Conservation (phyloP, 345 rosid species). For the Gossypium stocksii region DNA sequence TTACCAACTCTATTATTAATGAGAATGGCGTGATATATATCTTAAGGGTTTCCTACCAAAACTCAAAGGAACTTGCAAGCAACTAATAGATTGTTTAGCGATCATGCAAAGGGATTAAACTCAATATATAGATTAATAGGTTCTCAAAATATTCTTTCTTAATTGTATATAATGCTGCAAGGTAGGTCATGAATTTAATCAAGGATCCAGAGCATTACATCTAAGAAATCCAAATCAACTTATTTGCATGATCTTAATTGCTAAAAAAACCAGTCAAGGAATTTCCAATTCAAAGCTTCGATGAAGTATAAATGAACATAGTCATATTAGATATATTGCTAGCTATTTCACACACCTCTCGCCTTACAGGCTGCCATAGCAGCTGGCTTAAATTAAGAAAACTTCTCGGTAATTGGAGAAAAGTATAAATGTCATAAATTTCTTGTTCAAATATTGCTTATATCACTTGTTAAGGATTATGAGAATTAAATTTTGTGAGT, state of each 20-base stretch:
- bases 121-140: background rate
- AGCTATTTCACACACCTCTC: background rate
- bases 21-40: background rate
- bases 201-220: background rate
- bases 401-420: constrained; percentile 9
- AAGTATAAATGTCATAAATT: background rate
- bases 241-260: background rate
- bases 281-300: background rate
- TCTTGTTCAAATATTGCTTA: constrained; percentile 21
- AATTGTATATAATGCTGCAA: background rate
- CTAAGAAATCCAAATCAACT: background rate
- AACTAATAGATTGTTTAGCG: background rate
- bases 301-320: background rate
- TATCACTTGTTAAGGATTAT: constrained; percentile 7
- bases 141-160: background rate
- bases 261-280: background rate
- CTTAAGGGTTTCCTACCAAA: background rate
- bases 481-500: background rate
- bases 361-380: background rate
- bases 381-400: background rate
- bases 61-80: background rate
- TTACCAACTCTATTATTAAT: background rate
- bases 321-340: background rate
- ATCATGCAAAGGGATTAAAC: background rate
- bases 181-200: background rate